Evolutionary conservation across 2,329 filamentous ascomycete species (phyloP), one percentile per base, ranked within the genome.

Genomic region (Anisogramma anomala): DNA sequence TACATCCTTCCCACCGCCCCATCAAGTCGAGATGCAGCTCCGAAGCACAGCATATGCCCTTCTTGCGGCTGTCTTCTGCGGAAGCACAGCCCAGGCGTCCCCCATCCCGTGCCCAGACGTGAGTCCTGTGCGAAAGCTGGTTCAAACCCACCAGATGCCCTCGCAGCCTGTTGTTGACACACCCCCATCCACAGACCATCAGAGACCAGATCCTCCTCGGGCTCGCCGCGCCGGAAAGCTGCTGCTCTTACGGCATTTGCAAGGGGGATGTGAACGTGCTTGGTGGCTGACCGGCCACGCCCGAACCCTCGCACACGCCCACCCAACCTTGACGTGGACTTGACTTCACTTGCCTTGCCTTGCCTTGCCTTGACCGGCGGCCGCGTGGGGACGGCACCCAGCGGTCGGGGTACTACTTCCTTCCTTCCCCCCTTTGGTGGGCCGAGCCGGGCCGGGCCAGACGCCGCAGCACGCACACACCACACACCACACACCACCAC

Each of bases 41-140:
- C 33, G 22, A 9, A 17, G 39, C 22, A 15, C 35, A 32, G 11
- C 45, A 33, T 23, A 38, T 15, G 37, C 45, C 10, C 15, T 45
- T 11, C 18, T 45, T 11, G 45, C 38, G 27, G 41, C 42, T 19
- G 22, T 36, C 23, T 36, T 43, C 38, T 27, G 45, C n/a, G 45
- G 41, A 15, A 41, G 32, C 27, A 36, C 41, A 22, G 42, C 39
- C 13, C 39, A 36, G 25, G 38, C 42, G 3, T 43, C 42, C 25
- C 46, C 46, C 28, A 40, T 42, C 11, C 43, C 42, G 1, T 48
- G 46, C 36, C 46, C 46, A 14, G 46, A 48, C 35, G 46, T 48
- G 9, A 46, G 43, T 40, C 15, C 15, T 15, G n/a, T n/a, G n/a
- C n/a, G n/a, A n/a, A n/a, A n/a, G n/a, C 22, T 23, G 22, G 9